Evolutionary conservation across 2,329 filamentous ascomycete genomes (phyloP), one percentile per base, ranked within the genome.

Genomic region (Didymella sp.): DNA sequence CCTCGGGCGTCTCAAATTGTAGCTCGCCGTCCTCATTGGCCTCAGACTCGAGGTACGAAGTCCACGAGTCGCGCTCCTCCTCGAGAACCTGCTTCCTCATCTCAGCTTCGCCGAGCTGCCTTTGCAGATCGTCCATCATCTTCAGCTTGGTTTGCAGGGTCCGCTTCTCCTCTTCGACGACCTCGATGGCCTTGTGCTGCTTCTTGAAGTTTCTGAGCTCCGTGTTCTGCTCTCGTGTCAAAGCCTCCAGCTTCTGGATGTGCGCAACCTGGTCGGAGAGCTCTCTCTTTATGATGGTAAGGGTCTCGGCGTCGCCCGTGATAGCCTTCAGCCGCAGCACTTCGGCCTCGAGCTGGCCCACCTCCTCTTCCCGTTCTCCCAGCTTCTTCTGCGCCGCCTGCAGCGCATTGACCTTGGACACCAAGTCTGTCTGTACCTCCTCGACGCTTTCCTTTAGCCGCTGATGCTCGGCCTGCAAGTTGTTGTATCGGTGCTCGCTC

Each of bases 91-190:
- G 91, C 51, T 90, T 88, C 70, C 96, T 92, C 35, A 96, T 82
- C 60, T 90, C 85, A 19, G 89, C 85, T 72, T 96, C 94, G 9
- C 86, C 83, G 12, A 98, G 81, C 70, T 97, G 90, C 25, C 85
- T 82, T 69, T 95, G 87, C 9, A 96, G 70, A 12, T 85, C 82
- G 55, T 91, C 87, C 75, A 94, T 89, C 33, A 89, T 81, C 58
- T 91, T 87, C 1, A 99, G 75, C 70, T 87, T 91, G 28, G 88
- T 87, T 74, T 95, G 89, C 21, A 99, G 79, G 0, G 87, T 86
- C 60, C 91, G 84, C 80, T 98, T 98, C 79, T 99, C 92, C 74
- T 99, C 95, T 73, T 99, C 92, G 0, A 98, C 90, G 2, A 99
- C 85, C 70, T 96, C 91, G 1, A 96, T 88, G n/a, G 90, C 91